These are phyloP conservation scores for Trichoderma sp. DNA, from an alignment of 2,329 filamentous ascomycete genomes.

Conservation along the genomic window DNA sequence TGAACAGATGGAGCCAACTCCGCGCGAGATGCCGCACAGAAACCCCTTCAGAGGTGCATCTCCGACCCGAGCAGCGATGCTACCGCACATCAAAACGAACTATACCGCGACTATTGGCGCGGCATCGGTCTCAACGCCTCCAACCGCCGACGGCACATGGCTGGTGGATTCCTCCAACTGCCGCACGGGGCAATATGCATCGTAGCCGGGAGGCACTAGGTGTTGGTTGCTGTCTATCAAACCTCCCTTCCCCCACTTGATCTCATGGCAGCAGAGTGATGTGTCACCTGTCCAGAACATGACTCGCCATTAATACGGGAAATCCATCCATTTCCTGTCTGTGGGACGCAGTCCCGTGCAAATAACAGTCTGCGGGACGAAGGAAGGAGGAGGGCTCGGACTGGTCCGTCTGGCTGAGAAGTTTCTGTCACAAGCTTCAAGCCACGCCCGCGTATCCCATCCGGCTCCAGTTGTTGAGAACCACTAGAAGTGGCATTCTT, in stretches of 20 bases:
- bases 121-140: constrained; percentile 12
- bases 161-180: constrained; percentile 4
- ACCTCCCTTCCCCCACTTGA: constrained; percentile 14
- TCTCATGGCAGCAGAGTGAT: constrained; percentile 8
- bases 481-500: not conserved
- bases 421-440: not conserved
- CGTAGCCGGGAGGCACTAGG: not conserved
- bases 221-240: not conserved
- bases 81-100: not conserved
- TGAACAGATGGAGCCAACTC: not conserved
- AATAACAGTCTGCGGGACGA: not conserved
- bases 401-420: not conserved
- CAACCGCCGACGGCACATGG: constrained; percentile 12
- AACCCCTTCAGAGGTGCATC: not conserved
- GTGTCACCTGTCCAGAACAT: not conserved
- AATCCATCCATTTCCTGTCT: not conserved
- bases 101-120: not conserved
- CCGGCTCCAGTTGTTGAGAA: not conserved
- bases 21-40: not conserved
- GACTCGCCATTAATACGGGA: constrained; percentile 1
- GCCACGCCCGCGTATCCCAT: not conserved
- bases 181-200: not conserved
- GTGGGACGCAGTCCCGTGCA: not conserved
- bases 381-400: not conserved
- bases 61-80: not conserved